phyloP scores from a whole-genome alignment of 1,284 basidiomycete genomes.

The Cerioporus squamosus region DNA sequence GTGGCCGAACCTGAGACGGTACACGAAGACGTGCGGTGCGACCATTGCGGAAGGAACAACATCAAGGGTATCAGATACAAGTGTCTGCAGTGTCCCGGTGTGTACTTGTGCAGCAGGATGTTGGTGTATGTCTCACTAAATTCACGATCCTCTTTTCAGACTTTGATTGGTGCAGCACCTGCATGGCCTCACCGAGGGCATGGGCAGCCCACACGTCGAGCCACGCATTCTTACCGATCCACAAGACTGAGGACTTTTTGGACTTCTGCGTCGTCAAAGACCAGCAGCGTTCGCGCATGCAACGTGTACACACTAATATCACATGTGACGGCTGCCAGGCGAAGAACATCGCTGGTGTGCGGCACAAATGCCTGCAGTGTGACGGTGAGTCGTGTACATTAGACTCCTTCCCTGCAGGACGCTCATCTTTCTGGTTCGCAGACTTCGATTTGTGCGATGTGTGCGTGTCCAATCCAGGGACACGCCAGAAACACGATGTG shows the following conservation, averaged over 20 bases:
- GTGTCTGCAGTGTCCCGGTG: constrained; percentile 71
- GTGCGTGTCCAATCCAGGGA: constrained; percentile 45
- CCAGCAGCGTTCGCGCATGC: constrained; percentile 7
- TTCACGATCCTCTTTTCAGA: constrained; percentile 6
- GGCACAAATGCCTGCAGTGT: constrained; percentile 78
- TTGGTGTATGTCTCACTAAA: neutral
- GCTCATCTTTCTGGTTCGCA: neutral
- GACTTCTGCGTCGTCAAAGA: constrained; percentile 23
- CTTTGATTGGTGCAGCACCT: constrained; percentile 71
- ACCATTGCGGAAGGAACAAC: constrained; percentile 52
- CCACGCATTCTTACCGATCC: constrained; percentile 72
- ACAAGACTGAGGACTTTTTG: constrained; percentile 47
- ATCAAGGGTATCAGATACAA: constrained; percentile 70
- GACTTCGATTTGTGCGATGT: constrained; percentile 68
- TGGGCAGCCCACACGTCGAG: constrained; percentile 17
- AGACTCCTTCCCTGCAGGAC: neutral
- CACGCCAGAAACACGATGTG: constrained; percentile 18
- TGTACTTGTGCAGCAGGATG: neutral
- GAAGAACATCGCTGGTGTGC: constrained; percentile 54
- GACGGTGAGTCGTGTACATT: constrained; percentile 41
- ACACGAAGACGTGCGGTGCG: constrained; percentile 55
- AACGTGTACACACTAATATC: constrained; percentile 43
- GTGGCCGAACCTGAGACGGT: constrained; percentile 12
- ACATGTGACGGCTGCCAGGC: constrained; percentile 60
- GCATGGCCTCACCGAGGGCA: constrained; percentile 40